Evolutionary conservation across 2,329 filamentous ascomycete species (phyloP).

Genomic region (Colletotrichum euphorbiae): DNA sequence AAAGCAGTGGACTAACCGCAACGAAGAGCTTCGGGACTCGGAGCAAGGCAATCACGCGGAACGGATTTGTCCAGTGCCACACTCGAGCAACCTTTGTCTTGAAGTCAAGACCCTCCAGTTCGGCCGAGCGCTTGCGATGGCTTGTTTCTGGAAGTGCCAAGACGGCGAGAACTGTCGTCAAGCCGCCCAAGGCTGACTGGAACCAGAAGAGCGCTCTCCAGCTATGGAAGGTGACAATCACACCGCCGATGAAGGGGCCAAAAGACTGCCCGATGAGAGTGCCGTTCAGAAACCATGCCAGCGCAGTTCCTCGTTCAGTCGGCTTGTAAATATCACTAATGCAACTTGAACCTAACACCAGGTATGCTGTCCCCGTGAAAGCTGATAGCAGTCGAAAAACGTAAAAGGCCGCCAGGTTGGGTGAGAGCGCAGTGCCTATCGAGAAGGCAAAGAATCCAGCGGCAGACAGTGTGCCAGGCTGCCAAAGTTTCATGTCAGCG

Average conservation of each 20-base stretch:
- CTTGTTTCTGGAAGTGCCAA: constrained; percentile 77
- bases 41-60: constrained; percentile 73
- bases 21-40: constrained; percentile 73
- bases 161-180: constrained; percentile 65
- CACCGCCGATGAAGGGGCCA: constrained; percentile 74
- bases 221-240: constrained; percentile 75
- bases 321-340: constrained; percentile 69
- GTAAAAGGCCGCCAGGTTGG: constrained; percentile 74
- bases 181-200: constrained; percentile 70
- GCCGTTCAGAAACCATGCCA: constrained; percentile 74
- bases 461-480: constrained; percentile 42
- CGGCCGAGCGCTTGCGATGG: constrained; percentile 69
- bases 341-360: constrained; percentile 73
- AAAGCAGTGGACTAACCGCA: constrained; percentile 60
- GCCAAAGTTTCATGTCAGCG: background rate
- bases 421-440: constrained; percentile 73
- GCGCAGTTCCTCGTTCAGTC: constrained; percentile 72
- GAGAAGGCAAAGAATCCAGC: constrained; percentile 71
- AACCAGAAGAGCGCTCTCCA: constrained; percentile 81
- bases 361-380: constrained; percentile 76
- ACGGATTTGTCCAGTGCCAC: constrained; percentile 70
- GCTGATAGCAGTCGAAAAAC: constrained; percentile 77
- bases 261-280: constrained; percentile 74
- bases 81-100: constrained; percentile 50
- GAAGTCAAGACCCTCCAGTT: constrained; percentile 66